Percentiles rank a stretch among this genome's conserved stretches.
These are phyloP conservation scores for Macaranga tanarius DNA, from an alignment of 441 rosid genomes.

Conservation along the genomic window DNA sequence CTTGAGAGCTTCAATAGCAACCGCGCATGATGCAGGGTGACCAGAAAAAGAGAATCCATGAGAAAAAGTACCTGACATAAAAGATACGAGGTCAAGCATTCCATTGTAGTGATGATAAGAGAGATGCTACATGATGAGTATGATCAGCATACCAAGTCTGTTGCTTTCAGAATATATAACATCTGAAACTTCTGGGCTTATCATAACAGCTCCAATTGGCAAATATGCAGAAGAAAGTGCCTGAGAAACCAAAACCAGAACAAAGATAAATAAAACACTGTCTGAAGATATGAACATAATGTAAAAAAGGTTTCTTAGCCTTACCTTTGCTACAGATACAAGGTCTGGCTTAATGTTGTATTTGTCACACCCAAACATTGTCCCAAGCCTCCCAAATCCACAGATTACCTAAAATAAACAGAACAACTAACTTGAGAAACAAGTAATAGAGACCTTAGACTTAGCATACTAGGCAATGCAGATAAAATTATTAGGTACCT, in stretches of 20 bases:
- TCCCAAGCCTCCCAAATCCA: constrained; percentile 98
- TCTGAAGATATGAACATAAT: background rate
- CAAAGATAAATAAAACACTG: constrained; percentile 6
- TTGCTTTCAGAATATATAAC: constrained; percentile 90
- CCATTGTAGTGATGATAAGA: background rate
- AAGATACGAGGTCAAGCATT: constrained; percentile 21
- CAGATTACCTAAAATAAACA: constrained; percentile 67
- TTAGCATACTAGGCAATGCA: background rate
- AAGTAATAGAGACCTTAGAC: background rate
- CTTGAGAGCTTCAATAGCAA: constrained; percentile 80
- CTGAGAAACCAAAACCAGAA: constrained; percentile 35
- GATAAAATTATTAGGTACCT: constrained; percentile 44
- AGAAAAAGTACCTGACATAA: constrained; percentile 64
- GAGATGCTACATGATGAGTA: constrained; percentile 1
- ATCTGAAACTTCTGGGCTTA: constrained; percentile 79
- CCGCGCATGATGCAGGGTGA: constrained; percentile 93
- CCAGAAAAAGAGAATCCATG: constrained; percentile 99
- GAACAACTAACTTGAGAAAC: constrained; percentile 7
- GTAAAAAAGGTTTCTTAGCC: constrained; percentile 3
- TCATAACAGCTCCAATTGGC: constrained; percentile 91
- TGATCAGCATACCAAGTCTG: constrained; percentile 58
- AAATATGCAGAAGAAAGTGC: constrained; percentile 89
- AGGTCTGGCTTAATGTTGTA: constrained; percentile 85
- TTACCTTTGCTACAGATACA: constrained; percentile 89
- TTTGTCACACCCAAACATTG: constrained; percentile 95